Base-by-base conservation (phyloP, 768 basidiomycete species). In the Hemileccinum rubropunctum region DNA sequence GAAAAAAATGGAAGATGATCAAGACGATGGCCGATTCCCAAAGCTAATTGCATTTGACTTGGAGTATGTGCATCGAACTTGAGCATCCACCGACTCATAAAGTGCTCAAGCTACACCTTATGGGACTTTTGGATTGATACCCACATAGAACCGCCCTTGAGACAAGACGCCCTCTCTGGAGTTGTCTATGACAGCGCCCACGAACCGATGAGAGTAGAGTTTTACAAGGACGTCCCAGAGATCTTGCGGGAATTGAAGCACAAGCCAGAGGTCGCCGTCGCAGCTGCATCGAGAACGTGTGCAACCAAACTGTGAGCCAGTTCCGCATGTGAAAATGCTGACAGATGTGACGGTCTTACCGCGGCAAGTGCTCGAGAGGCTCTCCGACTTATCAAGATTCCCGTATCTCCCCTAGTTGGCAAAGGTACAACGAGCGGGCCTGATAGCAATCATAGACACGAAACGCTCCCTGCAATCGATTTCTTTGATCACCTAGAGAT, bases 91-190 rank as follows among this genome's bases (percentile, higher is more conserved):
- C 40, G 32, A 36, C 47, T 54, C 27, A 57, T n/a, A 3, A 12
- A 46, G 13, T 15, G 41, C 51, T 7, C 32, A 53, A 91, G 90
- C 62, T 92, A 88, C 64, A 93, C 91, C 0, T 73, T 93, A 6
- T 93, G 90, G 91, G 80, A 85, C 50, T 73, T 92, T 14, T 92
- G 90, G 91, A 85, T 93, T 45, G 91, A 94, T 65, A 83, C 83
- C 15, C 86, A 91, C 63, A 75, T 88, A 45, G 70, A 76, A 38
- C 79, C 77, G 27, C 82, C 86, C 7, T 66, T 88, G 45, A 75
- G 67, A 48, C 72, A 77, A 39, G 67, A 81, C 20, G 72, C 37
- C 5, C 18, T 18, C 28, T 58, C 61, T 13, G 61, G 61, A 11
- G 45, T 38, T 8, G 54, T 68, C 20, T 58, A 58, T 10, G 68